phyloP scores from a whole-genome alignment of 1,284 basidiomycete genomes.

The Papiliotrema fonsecae region DNA sequence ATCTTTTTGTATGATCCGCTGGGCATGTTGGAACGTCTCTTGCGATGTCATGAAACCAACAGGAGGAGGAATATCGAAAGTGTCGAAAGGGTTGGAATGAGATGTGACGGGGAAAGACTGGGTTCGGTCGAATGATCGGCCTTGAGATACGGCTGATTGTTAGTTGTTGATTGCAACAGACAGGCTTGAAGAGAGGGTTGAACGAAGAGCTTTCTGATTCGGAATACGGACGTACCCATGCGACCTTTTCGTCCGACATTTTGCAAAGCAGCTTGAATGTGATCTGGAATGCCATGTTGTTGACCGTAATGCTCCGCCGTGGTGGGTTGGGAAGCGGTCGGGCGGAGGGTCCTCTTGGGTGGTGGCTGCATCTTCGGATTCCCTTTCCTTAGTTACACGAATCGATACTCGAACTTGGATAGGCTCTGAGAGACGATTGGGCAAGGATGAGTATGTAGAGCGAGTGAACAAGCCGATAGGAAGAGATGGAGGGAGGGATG shows the following conservation, averaged over 20 bases:
- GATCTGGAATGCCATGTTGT: conserved; percentile 31
- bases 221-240: conserved; percentile 23
- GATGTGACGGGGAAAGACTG: conserved; percentile 28
- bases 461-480: no score
- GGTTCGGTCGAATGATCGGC: conserved; percentile 30
- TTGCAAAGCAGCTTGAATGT: conserved; percentile 28
- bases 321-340: conserved; percentile 22
- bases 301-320: conserved; percentile 37
- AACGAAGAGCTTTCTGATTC: not conserved
- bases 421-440: no score
- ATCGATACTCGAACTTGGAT: no score
- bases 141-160: conserved; percentile 13
- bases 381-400: no score
- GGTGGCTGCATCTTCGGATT: conserved; percentile 4
- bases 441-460: no score
- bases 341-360: conserved; percentile 24
- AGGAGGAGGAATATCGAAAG: conserved; percentile 1
- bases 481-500: no score
- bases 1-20: conserved; percentile 30
- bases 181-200: not conserved
- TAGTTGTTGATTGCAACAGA: not conserved
- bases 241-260: conserved; percentile 30
- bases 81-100: conserved; percentile 7
- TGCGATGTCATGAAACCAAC: conserved; percentile 21
- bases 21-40: conserved; percentile 22